Evolutionary conservation across 176 grass and related monocot species (phyloP), one percentile per base, ranked within the genome.

Genomic region (Chloris gayana): DNA sequence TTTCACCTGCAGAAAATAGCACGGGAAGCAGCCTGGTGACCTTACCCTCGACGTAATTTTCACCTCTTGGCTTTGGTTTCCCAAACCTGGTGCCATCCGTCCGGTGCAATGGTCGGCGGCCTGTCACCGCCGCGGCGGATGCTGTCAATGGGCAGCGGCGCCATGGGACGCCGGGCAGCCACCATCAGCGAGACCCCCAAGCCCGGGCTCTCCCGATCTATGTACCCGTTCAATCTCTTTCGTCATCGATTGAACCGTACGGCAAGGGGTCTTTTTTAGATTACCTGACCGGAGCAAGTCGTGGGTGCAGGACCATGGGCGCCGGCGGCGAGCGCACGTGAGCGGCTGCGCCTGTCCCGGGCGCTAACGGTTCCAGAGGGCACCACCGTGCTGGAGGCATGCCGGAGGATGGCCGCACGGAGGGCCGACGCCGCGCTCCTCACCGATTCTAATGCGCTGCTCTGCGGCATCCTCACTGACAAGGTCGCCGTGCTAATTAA

Each of bases 291-390:
- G 4, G 6, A 2, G 25, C 37, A 14, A 46, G 13, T 25, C 17
- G 4, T 46, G 35, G 3, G 1, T 42, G 64, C 85, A 93, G 88
- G 77, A 91, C 88, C 53, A 61, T 97, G 30, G 80, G 88, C 44
- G 58, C 85, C 9, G 80, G 88, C 44, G 58, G 87, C 9, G 88
- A 97, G 63, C 86, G 91, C 70, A 93, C 88, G 32, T 88, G 93
- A 89, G 91, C 90, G 88, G 69, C 73, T 97, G 26, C 86, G 88
- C 18, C 58, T 93, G 25, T 91, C 91, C 0, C 86, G 82, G 86
- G 94, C 88, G 34, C 84, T 97, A 68, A 97, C 94, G 61, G 68
- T 97, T 70, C 91, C 91, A n/a, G 94, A 97, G 47, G 91, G 77
- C 82, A 91, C 88, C 18, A 73, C 91, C 8, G 84, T 97, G 24